Evolutionary conservation across 1,284 basidiomycete species (phyloP), one percentile per base, ranked within the genome.

Genomic region (Tilletia walkeri): DNA sequence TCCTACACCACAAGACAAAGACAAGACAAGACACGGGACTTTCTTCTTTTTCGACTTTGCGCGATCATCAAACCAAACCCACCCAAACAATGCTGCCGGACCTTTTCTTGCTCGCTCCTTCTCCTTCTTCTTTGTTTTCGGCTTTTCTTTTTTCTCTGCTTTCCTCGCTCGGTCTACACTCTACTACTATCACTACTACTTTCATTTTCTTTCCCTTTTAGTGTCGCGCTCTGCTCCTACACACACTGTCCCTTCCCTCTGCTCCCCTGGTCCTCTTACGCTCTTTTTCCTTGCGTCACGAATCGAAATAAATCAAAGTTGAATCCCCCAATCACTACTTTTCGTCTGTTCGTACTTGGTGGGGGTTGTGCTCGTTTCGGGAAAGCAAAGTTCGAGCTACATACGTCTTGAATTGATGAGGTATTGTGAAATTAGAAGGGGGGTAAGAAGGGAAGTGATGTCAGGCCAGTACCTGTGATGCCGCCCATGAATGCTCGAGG

Each of bases 391-490:
- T 30, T 30, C 24, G 24, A 30, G 24, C 24, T 30, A 30, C 24
- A 3, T 45, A 9, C 41, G 41, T 9, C 9, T 14, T 34, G 54
- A 12, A 56, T 30, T 24, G 54, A 14, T 56, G 18, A 10, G 18
- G 50, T 53, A n/a, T 20, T 7, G 14, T 45, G 41, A 45, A 45
- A 14, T 9, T 7, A 45, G 14, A 14, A 14, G 14, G 41, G 41
- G 14, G 41, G 41, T 7, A 7, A 45, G 41, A 45, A 45, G 41
- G 41, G n/a, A 54, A 54, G 56, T n/a, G 16, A 38, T 65, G 63
- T 65, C 14, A 24, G 63, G 38, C 63, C 63, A 47, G 63, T 65
- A 65, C 38, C 63, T 65, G 63, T 65, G 63, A 39, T n/a, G 38
- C 38, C 38, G 63, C 34, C 63, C 63, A 38, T 38, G 30, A 38